Evolutionary conservation across 768 basidiomycete genomes (phyloP).

Genomic region (Gelatoporia subvermispora): DNA sequence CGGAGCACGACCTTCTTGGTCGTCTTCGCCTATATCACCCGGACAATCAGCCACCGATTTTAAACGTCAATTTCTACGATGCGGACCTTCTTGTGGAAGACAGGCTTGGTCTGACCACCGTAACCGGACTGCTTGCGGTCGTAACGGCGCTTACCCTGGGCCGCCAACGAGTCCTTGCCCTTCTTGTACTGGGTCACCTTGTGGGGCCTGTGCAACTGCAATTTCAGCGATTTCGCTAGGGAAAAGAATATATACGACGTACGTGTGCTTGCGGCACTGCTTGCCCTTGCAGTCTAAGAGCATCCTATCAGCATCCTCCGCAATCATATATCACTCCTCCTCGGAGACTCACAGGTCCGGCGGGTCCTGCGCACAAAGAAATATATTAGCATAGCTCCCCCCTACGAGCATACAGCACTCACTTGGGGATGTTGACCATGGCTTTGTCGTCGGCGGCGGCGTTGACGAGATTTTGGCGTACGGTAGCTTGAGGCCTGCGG

Average conservation of each 20-base stretch:
- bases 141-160: conserved; percentile 99
- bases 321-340: neutral
- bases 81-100: conserved; percentile 99
- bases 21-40: conserved; percentile 74
- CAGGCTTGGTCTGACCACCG: conserved; percentile 99
- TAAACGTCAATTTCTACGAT: neutral
- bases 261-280: conserved; percentile 97
- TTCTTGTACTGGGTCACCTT: conserved; percentile 99
- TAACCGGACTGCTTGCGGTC: conserved; percentile 98
- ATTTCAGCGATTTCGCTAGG: neutral
- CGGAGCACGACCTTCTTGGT: conserved; percentile 99
- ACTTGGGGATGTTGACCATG: conserved; percentile 98
- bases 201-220: conserved; percentile 64
- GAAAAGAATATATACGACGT: conserved; percentile 28
- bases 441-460: conserved; percentile 33
- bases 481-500: conserved; percentile 10
- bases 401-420: conserved; percentile 28
- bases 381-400: neutral
- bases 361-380: conserved; percentile 62
- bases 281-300: conserved; percentile 89
- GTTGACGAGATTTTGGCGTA: conserved; percentile 22
- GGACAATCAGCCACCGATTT: neutral
- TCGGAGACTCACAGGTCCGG: conserved; percentile 79
- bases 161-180: conserved; percentile 97
- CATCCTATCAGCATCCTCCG: conserved; percentile 13